These are phyloP conservation scores for Blumeria hordei DNA, from an alignment of 2,329 filamentous ascomycete species.

Conservation along the genomic window DNA sequence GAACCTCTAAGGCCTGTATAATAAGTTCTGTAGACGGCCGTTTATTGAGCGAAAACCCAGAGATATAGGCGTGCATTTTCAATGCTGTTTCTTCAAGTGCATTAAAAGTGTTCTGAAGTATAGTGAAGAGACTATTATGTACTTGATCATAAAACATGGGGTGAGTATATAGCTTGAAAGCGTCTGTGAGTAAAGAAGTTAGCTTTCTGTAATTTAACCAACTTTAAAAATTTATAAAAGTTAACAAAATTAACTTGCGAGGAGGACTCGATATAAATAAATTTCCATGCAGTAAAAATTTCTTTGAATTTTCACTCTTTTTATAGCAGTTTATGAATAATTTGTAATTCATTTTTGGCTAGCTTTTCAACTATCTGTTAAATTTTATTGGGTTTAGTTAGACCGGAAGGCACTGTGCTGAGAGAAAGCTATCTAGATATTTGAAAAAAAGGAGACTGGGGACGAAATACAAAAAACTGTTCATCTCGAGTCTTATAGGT, in stretches of 20 bases:
- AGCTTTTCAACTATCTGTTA: too few species aligned
- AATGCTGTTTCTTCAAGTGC: slow-evolving; percentile 55
- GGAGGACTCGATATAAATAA: background rate
- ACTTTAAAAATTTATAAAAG: background rate
- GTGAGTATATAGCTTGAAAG: slow-evolving; percentile 69
- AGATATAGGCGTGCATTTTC: slow-evolving; percentile 42
- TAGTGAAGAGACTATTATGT: slow-evolving; percentile 46
- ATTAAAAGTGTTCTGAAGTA: slow-evolving; percentile 50
- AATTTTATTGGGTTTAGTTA: too few species aligned
- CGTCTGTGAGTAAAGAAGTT: slow-evolving; percentile 17
- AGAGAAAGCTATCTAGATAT: too few species aligned
- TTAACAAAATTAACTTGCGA: slow-evolving; percentile 1
- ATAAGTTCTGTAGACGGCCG: slow-evolving; percentile 36
- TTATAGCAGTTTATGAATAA: background rate
- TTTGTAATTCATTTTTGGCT: background rate
- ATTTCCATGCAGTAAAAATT: background rate
- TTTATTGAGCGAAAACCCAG: slow-evolving; percentile 29
- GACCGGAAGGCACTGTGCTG: too few species aligned
- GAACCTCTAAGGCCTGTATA: slow-evolving; percentile 8
- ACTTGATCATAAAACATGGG: slow-evolving; percentile 60
- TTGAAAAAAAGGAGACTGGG: too few species aligned
- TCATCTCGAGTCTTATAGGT: too few species aligned
- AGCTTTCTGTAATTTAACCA: background rate
- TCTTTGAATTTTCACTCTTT: background rate
- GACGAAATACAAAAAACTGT: too few species aligned